Base-by-base conservation (phyloP, 2,329 filamentous ascomycete species). In the Cryphonectria naterciae region DNA sequence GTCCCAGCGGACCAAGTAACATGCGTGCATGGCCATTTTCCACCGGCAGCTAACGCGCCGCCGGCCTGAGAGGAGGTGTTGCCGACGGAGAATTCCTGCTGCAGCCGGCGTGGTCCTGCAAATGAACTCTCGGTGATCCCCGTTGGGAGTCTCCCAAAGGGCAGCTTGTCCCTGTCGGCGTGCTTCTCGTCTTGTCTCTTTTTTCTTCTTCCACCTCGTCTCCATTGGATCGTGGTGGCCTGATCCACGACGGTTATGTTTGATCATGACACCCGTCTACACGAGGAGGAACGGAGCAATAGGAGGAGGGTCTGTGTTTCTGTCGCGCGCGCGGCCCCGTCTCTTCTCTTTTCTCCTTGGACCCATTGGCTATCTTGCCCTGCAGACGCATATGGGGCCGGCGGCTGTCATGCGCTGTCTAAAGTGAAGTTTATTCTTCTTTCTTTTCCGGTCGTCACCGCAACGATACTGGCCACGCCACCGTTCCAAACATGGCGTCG, bases 41-140 rank as follows among this genome's bases (percentile, higher is more conserved):
- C 25, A 17, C 25, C 37, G 37, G n/a, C 41, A 19, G 35, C 54
- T n/a, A 28, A 63, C 41, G 15, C 35, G 19, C 22, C 41, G 8
- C 56, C 56, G 35, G 28, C 28, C 54, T 41, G 60, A 63, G 60
- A 63, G 35, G 60, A 41, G 25, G 32, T 41, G 58, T 41, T 49
- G 43, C 19, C 41, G 43, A 37, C 67, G 67, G 67, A 68, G 43
- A 63, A 68, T 68, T 68, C 43, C 67, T 68, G 67, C 56, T 49
- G 67, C 67, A 68, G 37, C 56, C 63, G n/a, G 56, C 41, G 49
- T 41, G 56, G 67, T 68, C 67, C 67, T 68, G 67, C 56, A 68
- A 62, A 68, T 68, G 43, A 68, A 28, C 25, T 32, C 19, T 67
- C 65, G 65, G 65, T 32, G 35, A 67, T 28, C 54, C 65, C 65